These are phyloP conservation scores for Puya raimondii DNA, from an alignment of 176 grass and related monocot species.

Conservation along the genomic window DNA sequence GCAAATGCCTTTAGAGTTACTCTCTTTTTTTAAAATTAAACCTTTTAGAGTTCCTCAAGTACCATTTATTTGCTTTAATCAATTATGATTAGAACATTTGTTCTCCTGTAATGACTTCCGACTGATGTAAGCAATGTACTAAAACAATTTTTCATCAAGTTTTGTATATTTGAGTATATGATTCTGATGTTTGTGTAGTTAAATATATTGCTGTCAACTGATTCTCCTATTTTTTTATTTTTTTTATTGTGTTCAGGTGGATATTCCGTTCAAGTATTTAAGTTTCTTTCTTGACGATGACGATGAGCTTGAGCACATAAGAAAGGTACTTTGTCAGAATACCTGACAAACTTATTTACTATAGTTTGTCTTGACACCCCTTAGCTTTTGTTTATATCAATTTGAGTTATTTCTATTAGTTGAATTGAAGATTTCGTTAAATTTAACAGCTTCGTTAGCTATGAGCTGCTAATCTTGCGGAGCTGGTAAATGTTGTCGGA, in stretches of 20 bases:
- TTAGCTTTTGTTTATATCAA: too few species aligned
- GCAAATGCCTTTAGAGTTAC: neutral
- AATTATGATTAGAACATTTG: slow-evolving; percentile 7
- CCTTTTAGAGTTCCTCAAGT: neutral
- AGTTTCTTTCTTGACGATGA: slow-evolving; percentile 99
- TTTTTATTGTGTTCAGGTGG: slow-evolving; percentile 42
- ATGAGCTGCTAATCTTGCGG: too few species aligned
- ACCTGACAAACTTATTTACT: neutral
- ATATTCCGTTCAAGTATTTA: slow-evolving; percentile 84
- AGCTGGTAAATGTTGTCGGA: too few species aligned
- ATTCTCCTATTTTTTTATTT: neutral
- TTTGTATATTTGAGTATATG: too few species aligned
- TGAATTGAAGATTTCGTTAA: too few species aligned
- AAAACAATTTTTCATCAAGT: too few species aligned
- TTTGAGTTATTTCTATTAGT: neutral
- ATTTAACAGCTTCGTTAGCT: too few species aligned
- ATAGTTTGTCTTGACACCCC: neutral
- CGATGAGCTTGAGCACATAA: slow-evolving; percentile 58
- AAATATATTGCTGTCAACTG: neutral
- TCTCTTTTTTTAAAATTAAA: too few species aligned
- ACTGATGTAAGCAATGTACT: too few species aligned
- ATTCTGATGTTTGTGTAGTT: neutral
- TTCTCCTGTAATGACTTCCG: too few species aligned
- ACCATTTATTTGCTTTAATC: neutral
- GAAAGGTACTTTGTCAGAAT: slow-evolving; percentile 45